Evolutionary conservation across 2,329 filamentous ascomycete genomes (phyloP).

Genomic region (Sclerotinia subarctica): DNA sequence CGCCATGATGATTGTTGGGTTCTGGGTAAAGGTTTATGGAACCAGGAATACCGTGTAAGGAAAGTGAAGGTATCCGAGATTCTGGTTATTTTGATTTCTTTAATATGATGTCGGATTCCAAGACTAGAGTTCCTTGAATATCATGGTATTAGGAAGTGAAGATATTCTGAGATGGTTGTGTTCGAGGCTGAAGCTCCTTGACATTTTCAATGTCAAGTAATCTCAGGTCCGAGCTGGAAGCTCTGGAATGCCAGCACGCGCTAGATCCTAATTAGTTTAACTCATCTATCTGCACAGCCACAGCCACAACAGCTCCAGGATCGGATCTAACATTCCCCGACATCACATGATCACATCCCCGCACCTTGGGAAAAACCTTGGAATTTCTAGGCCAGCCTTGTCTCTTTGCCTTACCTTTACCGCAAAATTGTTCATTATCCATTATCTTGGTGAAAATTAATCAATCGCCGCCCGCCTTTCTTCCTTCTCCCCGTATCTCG

Average conservation of each 20-base stretch:
- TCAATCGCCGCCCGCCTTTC: constrained; percentile 4
- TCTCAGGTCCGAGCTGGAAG: background rate
- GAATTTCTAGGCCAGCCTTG: constrained; percentile 2
- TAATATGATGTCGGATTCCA: too few species aligned
- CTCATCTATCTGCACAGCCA: background rate
- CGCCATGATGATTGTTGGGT: constrained; percentile 52
- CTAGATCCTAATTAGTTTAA: background rate
- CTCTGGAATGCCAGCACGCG: background rate
- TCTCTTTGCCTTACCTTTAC: background rate
- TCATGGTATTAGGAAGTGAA: too few species aligned
- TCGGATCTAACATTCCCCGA: background rate
- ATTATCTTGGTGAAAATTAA: background rate
- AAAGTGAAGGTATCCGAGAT: background rate
- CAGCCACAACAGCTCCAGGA: too few species aligned
- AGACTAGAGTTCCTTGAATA: too few species aligned
- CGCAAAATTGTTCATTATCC: constrained; percentile 4
- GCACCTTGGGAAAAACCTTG: constrained; percentile 12
- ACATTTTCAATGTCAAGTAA: background rate
- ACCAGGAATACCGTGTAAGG: background rate
- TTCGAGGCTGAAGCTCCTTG: constrained; percentile 1
- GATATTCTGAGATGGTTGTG: background rate
- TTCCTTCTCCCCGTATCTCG: background rate
- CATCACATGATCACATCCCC: constrained; percentile 1
- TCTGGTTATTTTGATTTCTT: background rate
- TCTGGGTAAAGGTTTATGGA: background rate